Conservation (phyloP, 2,329 filamentous ascomycete species). For the Helminthosporium solani region DNA sequence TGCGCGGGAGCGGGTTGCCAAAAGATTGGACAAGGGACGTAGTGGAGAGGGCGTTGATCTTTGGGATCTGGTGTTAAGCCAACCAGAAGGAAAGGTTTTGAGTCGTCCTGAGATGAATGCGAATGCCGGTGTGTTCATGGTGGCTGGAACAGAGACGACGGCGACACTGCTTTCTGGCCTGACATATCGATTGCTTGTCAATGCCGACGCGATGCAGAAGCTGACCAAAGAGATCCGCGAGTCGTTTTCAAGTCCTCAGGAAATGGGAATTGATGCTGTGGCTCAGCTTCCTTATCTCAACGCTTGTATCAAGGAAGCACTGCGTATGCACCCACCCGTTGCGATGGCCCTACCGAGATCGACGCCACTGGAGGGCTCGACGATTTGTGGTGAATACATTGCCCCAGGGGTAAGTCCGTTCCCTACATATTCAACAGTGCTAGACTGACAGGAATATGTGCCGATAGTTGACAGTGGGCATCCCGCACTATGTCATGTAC, state of each 20-base stretch:
- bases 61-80: slow-evolving; percentile 41
- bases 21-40: slow-evolving; percentile 30
- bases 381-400: slow-evolving; percentile 41
- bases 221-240: slow-evolving; percentile 32
- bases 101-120: slow-evolving; percentile 41
- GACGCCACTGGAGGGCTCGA: slow-evolving; percentile 40
- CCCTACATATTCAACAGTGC: not conserved
- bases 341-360: slow-evolving; percentile 36
- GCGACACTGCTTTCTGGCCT: slow-evolving; percentile 45
- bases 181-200: slow-evolving; percentile 38
- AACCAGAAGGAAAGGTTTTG: slow-evolving; percentile 33
- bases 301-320: slow-evolving; percentile 45
- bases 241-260: slow-evolving; percentile 24
- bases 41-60: slow-evolving; percentile 39
- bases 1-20: slow-evolving; percentile 26
- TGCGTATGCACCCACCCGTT: slow-evolving; percentile 47
- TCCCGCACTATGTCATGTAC: slow-evolving; percentile 22
- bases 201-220: slow-evolving; percentile 26
- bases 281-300: slow-evolving; percentile 39
- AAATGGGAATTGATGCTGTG: slow-evolving; percentile 38
- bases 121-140: slow-evolving; percentile 42
- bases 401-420: slow-evolving; percentile 28
- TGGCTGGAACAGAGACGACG: slow-evolving; percentile 50
- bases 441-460: not conserved
- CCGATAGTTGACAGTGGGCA: slow-evolving; percentile 11